Evolutionary conservation across 176 grass and related monocot species (phyloP), one percentile per base, ranked within the genome.

Genomic region (Phoenix roebelenii): DNA sequence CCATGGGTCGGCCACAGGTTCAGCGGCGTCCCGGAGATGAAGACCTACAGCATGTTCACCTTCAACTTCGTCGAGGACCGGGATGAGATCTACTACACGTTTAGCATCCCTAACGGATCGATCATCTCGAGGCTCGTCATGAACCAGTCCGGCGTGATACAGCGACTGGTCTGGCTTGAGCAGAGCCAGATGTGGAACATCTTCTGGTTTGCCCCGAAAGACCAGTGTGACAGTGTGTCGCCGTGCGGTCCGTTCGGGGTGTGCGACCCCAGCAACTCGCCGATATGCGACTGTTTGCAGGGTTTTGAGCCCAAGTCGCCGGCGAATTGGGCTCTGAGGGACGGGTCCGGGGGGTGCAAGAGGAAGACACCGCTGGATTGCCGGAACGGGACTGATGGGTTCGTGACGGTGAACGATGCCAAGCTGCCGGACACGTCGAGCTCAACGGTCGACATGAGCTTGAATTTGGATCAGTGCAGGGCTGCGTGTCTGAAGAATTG

Each of bases 381-480:
- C 60, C 14, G 9, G 4, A 66, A 72, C 57, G 67, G 69, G 59
- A 58, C 74, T 35, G 74, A 89, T 63, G 78, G 70, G 10, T 85
- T 89, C 63, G 17, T 54, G 25, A 49, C 17, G 22, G 74, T 89
- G 55, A 18, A 23, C 28, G 78, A 79, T 58, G 68, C 71, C 29
- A 89, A 85, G 78, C 71, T 82, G 63, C 86, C 86, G 5, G 86
- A 89, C 75, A 89, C 86, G 20, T 52, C 57, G 63, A 60, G 63
- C 3, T 67, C 53, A 67, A 57, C 59, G 0, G 70, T 77, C 61
- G 72, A 83, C 85, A 3, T 3, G 32, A 15, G 57, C 50, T 51
- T 69, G 24, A 65, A 51, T 28, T 71, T 79, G 55, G 74, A 67
- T 3, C 77, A 65, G 59, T 89, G 86, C 78, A 52, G 51, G 1